Evolutionary conservation across 2,329 filamentous ascomycete species (phyloP), one percentile per base, ranked within the genome.

Genomic region (Neurospora sp.): DNA sequence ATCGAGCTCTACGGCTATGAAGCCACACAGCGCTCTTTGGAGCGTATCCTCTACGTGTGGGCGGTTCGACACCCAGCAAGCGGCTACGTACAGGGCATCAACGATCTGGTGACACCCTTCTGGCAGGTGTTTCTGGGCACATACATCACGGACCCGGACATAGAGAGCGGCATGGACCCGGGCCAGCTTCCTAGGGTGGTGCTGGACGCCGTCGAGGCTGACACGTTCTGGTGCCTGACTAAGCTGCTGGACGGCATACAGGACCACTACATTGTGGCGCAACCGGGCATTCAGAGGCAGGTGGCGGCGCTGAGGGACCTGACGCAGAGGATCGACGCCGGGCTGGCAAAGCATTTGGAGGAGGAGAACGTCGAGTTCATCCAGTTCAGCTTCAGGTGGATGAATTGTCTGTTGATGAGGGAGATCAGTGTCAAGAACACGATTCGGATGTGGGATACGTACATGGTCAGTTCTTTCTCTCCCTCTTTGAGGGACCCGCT

Each of bases 371-470:
- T 99, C 38, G 96, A 99, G 78, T 99, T 99, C 78, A 99, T 99
- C 77, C 96, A 99, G 78, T 99, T 99, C 81, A 97, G 93, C 80
- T 99, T 99, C 79, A 87, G 96, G 70, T 99, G 96, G 96, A 99
- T 99, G 96, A 99, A 99, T 77, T 99, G 96, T 80, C 87, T 99
- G 68, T 84, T 99, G 74, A 99, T 99, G 96, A 88, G 96, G 73
- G 96, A 99, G 82, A 92, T 99, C 74, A 97, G 92, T 78, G 95
- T 99, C 70, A 92, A 90, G 79, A 98, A 97, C 79, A 97, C 93
- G 0, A 97, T 99, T 73, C 87, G 96, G 75, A 99, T 99, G 96
- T 99, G 96, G 96, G 96, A 99, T 80, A 99, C 96, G 36, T 99
- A 99, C 82, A 87, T 99, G 83, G 95, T 97, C 84, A 78, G 89